These are phyloP conservation scores for Lathyrus tuberosus DNA, from an alignment of 306 rosid genomes.

Conservation along the genomic window DNA sequence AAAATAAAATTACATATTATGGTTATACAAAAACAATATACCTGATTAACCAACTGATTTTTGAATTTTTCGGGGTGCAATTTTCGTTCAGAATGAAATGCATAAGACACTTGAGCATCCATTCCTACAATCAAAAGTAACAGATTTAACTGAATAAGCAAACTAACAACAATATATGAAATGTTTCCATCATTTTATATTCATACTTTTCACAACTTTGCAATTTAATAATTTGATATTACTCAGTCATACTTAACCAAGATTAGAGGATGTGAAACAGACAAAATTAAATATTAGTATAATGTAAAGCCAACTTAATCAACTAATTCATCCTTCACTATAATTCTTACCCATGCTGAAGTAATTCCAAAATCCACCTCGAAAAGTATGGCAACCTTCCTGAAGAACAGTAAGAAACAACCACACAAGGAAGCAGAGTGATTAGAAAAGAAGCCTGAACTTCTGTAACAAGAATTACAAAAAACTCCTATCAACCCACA, in stretches of 20 bases:
- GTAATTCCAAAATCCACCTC: slow-evolving; percentile 99
- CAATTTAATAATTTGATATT: slow-evolving; percentile 15
- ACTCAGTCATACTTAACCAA: neutral
- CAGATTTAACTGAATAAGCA: slow-evolving; percentile 18
- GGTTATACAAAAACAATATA: slow-evolving; percentile 35
- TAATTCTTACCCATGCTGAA: slow-evolving; percentile 93
- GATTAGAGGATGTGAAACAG: slow-evolving; percentile 12
- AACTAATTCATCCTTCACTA: slow-evolving; percentile 8
- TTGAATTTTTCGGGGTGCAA: slow-evolving; percentile 92
- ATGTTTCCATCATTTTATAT: slow-evolving; percentile 22
- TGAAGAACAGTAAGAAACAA: slow-evolving; percentile 48
- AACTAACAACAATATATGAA: neutral
- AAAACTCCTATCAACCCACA: neutral
- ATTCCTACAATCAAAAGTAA: slow-evolving; percentile 61
- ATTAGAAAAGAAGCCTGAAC: slow-evolving; percentile 37
- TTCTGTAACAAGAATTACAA: slow-evolving; percentile 13
- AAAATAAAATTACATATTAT: neutral
- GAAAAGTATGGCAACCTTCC: slow-evolving; percentile 94
- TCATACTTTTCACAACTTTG: slow-evolving; percentile 16
- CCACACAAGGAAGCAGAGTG: slow-evolving; percentile 29
- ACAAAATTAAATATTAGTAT: neutral
- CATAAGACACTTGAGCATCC: slow-evolving; percentile 99
- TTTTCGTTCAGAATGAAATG: slow-evolving; percentile 93
- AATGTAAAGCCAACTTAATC: slow-evolving; percentile 27
- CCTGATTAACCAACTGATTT: slow-evolving; percentile 89